A percentile compares a stretch with the other conserved stretches of the same genome.
These are phyloP conservation scores for Mycena venus DNA, from an alignment of 768 basidiomycete genomes.

Conservation along the genomic window DNA sequence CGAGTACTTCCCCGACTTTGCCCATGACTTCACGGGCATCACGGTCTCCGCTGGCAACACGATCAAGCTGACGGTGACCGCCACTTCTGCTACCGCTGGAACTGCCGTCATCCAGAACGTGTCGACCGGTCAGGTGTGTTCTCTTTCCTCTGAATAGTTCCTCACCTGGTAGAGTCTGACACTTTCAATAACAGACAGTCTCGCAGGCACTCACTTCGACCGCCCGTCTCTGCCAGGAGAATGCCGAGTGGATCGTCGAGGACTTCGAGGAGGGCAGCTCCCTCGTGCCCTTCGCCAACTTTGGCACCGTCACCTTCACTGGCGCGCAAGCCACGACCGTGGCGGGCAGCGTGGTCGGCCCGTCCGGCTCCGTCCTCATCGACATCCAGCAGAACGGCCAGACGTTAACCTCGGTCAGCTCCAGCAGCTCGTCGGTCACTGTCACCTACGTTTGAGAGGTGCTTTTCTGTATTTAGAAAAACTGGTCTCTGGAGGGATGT, in stretches of 20 bases:
- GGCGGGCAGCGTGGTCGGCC: constrained; percentile 39
- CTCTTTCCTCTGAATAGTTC: background rate
- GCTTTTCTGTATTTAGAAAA: background rate
- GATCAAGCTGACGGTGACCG: constrained; percentile 46
- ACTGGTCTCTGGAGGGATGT: background rate
- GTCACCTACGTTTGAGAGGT: constrained; percentile 14
- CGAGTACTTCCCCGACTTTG: constrained; percentile 50
- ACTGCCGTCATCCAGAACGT: constrained; percentile 44
- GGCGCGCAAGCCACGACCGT: constrained; percentile 43
- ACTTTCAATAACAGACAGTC: constrained; percentile 33
- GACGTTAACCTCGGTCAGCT: constrained; percentile 46
- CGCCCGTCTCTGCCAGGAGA: constrained; percentile 28
- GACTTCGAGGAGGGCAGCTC: constrained; percentile 43
- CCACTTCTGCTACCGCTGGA: constrained; percentile 39
- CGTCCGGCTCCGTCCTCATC: constrained; percentile 47
- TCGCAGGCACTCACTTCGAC: constrained; percentile 44
- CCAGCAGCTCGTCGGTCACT: constrained; percentile 1
- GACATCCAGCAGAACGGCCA: constrained; percentile 49
- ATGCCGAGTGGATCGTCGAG: constrained; percentile 56
- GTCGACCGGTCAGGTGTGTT: constrained; percentile 35
- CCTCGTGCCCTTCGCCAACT: constrained; percentile 55
- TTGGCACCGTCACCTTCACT: constrained; percentile 53
- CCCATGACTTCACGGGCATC: constrained; percentile 49
- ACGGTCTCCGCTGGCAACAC: constrained; percentile 29
- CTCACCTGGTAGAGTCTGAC: background rate